phyloP scores from a whole-genome alignment of 257 asterid species.

The Prunella vulgaris region DNA sequence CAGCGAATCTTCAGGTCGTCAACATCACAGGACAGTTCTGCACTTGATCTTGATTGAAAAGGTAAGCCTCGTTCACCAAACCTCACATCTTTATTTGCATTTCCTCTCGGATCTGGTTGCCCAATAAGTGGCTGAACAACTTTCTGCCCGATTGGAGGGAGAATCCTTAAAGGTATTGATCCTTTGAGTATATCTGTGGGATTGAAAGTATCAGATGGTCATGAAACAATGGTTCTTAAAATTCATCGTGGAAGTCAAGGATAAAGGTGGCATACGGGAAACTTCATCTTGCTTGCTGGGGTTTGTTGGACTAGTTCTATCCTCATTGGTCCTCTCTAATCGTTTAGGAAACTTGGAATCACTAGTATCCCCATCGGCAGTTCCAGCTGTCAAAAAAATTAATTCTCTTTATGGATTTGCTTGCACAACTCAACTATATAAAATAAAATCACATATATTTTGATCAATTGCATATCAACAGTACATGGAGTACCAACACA shows the following conservation, averaged over 20 bases:
- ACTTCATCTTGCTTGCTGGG: constrained; percentile 45
- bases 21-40: constrained; percentile 42
- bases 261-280: constrained; percentile 31
- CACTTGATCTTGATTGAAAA: constrained; percentile 40
- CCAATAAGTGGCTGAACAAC: constrained; percentile 37
- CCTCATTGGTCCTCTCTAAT: constrained; percentile 34
- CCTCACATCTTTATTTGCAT: constrained; percentile 30
- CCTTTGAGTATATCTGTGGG: constrained; percentile 35
- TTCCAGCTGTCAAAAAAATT: constrained; percentile 32
- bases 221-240: constrained; percentile 35
- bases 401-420: background rate
- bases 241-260: constrained; percentile 35
- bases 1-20: constrained; percentile 74
- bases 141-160: constrained; percentile 41
- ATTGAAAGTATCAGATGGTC: constrained; percentile 30
- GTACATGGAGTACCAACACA: constrained; percentile 11
- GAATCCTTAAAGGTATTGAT: constrained; percentile 29
- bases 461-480: constrained; percentile 6
- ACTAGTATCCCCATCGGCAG: constrained; percentile 41
- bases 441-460: background rate
- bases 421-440: constrained; percentile 5
- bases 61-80: constrained; percentile 39
- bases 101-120: constrained; percentile 37
- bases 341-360: constrained; percentile 36
- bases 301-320: constrained; percentile 35